phyloP scores from a whole-genome alignment of 495 filamentous ascomycete species.

The Cladorrhinum samala region DNA sequence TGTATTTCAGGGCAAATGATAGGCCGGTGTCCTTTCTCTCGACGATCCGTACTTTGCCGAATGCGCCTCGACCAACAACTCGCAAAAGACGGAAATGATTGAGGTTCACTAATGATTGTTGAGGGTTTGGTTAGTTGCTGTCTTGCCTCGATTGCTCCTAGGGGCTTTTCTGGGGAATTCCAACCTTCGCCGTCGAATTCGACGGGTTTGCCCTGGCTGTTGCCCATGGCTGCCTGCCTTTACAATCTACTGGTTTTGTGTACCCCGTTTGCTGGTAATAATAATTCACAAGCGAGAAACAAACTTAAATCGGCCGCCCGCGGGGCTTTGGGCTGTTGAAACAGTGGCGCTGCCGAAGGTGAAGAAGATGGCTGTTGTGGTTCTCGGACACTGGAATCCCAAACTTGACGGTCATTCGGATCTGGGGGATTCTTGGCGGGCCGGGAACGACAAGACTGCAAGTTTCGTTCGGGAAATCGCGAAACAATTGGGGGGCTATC shows the following conservation, averaged over 20 bases:
- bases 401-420: slow-evolving; percentile 11
- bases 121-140: slow-evolving; percentile 3
- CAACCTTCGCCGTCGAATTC: slow-evolving; percentile 86
- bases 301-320: background rate
- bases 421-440: slow-evolving; percentile 1
- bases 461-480: too few species aligned
- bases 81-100: slow-evolving; percentile 94
- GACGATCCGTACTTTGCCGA: slow-evolving; percentile 97
- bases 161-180: too few species aligned
- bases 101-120: slow-evolving; percentile 68
- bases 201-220: slow-evolving; percentile 88
- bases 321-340: background rate
- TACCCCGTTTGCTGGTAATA: background rate
- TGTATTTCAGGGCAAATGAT: slow-evolving; percentile 96
- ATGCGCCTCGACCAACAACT: slow-evolving; percentile 95
- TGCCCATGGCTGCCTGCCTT: slow-evolving; percentile 63
- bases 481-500: background rate
- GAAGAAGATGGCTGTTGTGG: background rate
- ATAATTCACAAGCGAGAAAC: background rate
- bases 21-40: slow-evolving; percentile 89
- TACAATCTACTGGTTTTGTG: too few species aligned
- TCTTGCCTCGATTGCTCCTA: too few species aligned
- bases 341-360: background rate
- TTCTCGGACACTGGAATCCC: slow-evolving; percentile 7
- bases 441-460: background rate